phyloP scores from a whole-genome alignment of 306 rosid species.

The Cercis canadensis region DNA sequence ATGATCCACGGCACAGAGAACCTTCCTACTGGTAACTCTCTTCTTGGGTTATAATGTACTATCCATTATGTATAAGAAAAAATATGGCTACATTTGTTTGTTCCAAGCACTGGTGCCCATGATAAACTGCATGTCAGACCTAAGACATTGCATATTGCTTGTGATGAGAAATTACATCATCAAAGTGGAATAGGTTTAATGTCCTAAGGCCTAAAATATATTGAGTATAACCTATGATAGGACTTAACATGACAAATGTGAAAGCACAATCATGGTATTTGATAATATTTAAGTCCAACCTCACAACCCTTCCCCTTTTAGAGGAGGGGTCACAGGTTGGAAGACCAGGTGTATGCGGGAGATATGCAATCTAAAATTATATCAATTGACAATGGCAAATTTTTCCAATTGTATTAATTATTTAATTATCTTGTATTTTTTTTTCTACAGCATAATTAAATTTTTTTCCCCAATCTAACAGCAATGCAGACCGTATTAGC shows the following conservation, averaged over 20 bases:
- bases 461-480: constrained; percentile 42
- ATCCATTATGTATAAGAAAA: constrained; percentile 3
- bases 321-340: not conserved
- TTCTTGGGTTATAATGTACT: constrained; percentile 14
- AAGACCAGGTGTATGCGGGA: not conserved
- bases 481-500: constrained; percentile 87
- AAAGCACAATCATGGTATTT: not conserved
- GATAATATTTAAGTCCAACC: not conserved
- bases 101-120: not conserved
- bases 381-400: not conserved
- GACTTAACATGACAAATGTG: not conserved
- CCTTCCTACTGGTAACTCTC: constrained; percentile 78
- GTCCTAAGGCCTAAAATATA: not conserved
- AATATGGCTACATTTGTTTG: constrained; percentile 1
- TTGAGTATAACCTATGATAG: not conserved
- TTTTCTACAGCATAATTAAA: not conserved
- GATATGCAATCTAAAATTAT: not conserved
- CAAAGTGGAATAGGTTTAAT: not conserved
- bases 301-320: not conserved
- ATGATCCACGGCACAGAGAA: constrained; percentile 82
- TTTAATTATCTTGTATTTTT: not conserved
- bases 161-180: not conserved
- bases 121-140: constrained; percentile 5
- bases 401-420: not conserved
- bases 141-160: not conserved